Percentiles rank a stretch among this genome's conserved stretches.
Conservation (phyloP, 2,329 filamentous ascomycete genomes). For the Thelonectria rubi region DNA sequence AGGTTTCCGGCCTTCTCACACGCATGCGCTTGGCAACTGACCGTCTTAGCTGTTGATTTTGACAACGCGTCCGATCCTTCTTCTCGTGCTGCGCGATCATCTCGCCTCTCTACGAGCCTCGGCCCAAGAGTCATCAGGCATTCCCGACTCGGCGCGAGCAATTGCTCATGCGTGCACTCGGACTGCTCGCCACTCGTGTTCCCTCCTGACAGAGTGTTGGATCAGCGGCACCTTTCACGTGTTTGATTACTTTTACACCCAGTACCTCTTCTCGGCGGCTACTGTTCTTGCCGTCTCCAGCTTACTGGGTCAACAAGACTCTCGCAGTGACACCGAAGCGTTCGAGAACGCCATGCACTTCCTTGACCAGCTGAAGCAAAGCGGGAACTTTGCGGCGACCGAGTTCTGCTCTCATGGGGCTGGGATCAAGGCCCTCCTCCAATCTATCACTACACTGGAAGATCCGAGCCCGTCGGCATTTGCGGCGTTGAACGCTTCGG, state of each 20-base stretch:
- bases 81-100: conserved; percentile 12
- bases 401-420: conserved; percentile 8
- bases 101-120: not conserved
- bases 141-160: not conserved
- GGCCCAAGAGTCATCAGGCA: not conserved
- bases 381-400: conserved; percentile 16
- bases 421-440: not conserved
- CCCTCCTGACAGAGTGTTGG: conserved; percentile 16
- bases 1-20: not conserved
- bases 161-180: conserved; percentile 25
- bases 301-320: not conserved
- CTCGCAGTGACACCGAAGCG: conserved; percentile 2
- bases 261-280: conserved; percentile 29
- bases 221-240: conserved; percentile 20
- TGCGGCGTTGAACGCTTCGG: not conserved
- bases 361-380: conserved; percentile 14
- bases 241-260: conserved; percentile 27
- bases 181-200: conserved; percentile 23
- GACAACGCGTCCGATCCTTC: conserved; percentile 6
- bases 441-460: not conserved
- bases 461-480: not conserved
- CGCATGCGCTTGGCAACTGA: not conserved
- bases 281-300: conserved; percentile 26
- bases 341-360: conserved; percentile 18
- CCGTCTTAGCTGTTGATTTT: not conserved